Base-by-base conservation (phyloP, 306 rosid genomes). In the Gynostemma pentaphyllum region DNA sequence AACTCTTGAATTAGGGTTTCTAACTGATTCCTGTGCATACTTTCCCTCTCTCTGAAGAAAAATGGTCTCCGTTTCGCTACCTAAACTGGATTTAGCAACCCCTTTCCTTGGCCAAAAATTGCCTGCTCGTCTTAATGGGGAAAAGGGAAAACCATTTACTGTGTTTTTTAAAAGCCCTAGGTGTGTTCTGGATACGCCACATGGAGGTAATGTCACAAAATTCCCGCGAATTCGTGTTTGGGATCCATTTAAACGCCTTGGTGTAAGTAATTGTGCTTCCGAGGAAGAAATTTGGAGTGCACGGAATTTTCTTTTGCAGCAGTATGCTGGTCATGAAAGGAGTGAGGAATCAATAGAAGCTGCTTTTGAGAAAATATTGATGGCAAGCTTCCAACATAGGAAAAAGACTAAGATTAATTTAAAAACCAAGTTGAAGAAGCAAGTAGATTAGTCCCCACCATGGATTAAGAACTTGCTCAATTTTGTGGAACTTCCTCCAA, bases 251-350 rank as follows among this genome's bases (percentile, higher is more conserved):
- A 79, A 71, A 36, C 91, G 95, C 56, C 99, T 94, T 66, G 99
- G 99, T 46, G 64, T 94, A 29, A 76, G 73, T 76, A 70, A 3
- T 52, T 94, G 83, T 80, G 99, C 99, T 65, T 79, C 99, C 45
- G 95, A 84, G 76, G 97, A 89, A 81, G 99, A 88, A 80, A 80
- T 88, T 55, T 88, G 99, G 99, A 83, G 97, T 48, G 89, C 97
- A 0, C 80, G 99, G 59, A 89, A 89, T 75, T 94, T 89, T 78
- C 86, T 94, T 28, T 72, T 86, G 89, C 78, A 94, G 70, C 99
- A 94, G 77, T 94, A 94, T 70, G 53, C 89, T 67, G 99, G 95
- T 73, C 87, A 89, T 69, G 99, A 94, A 80, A 73, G 82, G 75
- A 89, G 95, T 69, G 97, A 78, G 66, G 99, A 94, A 76, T 89